Conservation (phyloP, 208 protist species). For the Naegleria gruberi region DNA sequence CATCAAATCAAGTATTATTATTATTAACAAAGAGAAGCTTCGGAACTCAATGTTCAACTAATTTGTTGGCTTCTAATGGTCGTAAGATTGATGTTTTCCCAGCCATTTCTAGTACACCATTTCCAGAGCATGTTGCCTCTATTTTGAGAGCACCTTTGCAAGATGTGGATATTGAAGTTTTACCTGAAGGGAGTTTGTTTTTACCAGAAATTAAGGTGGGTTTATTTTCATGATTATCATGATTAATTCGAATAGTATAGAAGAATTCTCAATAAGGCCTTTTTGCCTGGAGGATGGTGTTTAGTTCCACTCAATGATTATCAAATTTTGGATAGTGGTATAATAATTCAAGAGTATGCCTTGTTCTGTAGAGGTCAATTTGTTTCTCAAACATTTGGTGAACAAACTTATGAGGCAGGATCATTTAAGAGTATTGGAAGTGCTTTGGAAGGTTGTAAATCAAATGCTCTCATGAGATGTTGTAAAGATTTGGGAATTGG, state of each 20-base stretch:
- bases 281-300: conserved; percentile 10
- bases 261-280: conserved; percentile 22
- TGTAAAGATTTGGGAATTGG: conserved; percentile 41
- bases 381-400: not conserved
- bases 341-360: conserved; percentile 4
- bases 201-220: conserved; percentile 20
- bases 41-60: too few species aligned
- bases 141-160: not conserved
- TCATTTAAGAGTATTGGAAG: not conserved
- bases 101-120: not conserved
- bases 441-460: conserved; percentile 38
- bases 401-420: not conserved
- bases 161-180: not conserved
- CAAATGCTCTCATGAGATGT: conserved; percentile 45
- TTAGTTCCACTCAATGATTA: not conserved
- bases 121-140: not conserved
- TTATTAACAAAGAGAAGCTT: too few species aligned
- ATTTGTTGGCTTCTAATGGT: too few species aligned
- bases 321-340: not conserved
- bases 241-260: not conserved
- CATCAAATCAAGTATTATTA: too few species aligned
- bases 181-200: not conserved
- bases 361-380: not conserved
- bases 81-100: not conserved
- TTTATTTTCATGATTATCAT: too few species aligned